Evolutionary conservation across 129 eudicot species (phyloP), one percentile per base, ranked within the genome.

Genomic region (Ambrosia artemisiifolia): DNA sequence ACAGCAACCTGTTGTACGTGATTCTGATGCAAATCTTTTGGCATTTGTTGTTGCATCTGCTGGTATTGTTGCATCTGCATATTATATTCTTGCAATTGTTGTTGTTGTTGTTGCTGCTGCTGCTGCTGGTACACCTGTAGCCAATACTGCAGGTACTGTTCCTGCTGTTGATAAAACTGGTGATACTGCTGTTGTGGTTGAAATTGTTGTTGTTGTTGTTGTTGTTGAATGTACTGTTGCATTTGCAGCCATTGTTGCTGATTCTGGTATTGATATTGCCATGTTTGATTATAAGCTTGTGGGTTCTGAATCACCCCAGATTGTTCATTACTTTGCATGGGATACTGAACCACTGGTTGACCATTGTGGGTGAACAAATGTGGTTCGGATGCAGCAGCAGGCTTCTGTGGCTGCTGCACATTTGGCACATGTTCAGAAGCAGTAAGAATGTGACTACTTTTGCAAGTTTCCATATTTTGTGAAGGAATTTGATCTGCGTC

Each of bases 201-300:
- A 60, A 30, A 60, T 54, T 83, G 86, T 75, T 71, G 63, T 66
- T 79, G 88, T 59, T 76, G 65, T 73, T 67, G 65, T 71, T 88
- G 95, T 67, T 80, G 87, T 74, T 85, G 88, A 64, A 72, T 75
- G 38, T 84, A 88, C 56, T 84, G 86, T 32, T 80, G 88, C 65
- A 60, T 60, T 14, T 60, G 65, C 43, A 60, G 11, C 65, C 65
- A 60, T 63, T 88, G 91, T 24, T 82, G 87, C 47, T 86, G 86
- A 28, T 79, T 86, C 66, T 80, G 90, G 65, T 87, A 85, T 54
- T 88, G 83, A 78, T 82, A 80, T 59, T 87, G 91, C 79, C 76
- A 73, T 83, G 85, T 87, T 62, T 86, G 96, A 74, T 79, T 81
- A 71, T 79, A 74, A 18, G 78, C 56, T 63, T 84, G 84, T 75